phyloP scores from a whole-genome alignment of 108 stramenopile genomes.

The Cyclotella cryptica region DNA sequence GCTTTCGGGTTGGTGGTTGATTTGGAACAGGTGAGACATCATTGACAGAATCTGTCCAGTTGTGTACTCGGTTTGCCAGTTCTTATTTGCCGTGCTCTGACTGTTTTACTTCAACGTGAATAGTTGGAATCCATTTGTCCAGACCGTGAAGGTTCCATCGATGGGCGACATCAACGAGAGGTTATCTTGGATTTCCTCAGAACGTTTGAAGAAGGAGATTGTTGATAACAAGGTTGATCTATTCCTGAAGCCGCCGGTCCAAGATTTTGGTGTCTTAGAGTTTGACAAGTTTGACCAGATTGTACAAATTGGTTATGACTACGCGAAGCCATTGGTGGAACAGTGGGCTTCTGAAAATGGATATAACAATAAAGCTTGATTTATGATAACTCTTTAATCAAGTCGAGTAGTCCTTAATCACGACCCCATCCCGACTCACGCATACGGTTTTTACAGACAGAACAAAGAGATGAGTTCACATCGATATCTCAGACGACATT shows the following conservation, averaged over 20 bases:
- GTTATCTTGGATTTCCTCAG: constrained; percentile 62
- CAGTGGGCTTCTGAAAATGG: constrained; percentile 49
- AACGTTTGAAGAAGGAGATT: constrained; percentile 40
- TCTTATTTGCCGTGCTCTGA: neutral
- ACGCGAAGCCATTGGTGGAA: constrained; percentile 59
- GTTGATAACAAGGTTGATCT: constrained; percentile 44
- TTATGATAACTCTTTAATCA: neutral
- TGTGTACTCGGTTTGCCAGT: neutral
- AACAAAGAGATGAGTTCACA: neutral
- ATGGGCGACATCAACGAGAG: constrained; percentile 62
- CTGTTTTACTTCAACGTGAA: constrained; percentile 17
- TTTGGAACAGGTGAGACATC: constrained; percentile 42
- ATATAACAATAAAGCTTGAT: neutral
- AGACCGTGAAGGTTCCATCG: constrained; percentile 59
- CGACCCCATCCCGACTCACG: neutral
- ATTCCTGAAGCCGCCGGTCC: constrained; percentile 55
- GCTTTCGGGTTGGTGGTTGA: constrained; percentile 61
- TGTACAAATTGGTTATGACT: constrained; percentile 61
- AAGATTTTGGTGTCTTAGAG: constrained; percentile 55
- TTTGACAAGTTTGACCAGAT: constrained; percentile 65
- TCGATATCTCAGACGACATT: neutral
- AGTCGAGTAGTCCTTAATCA: constrained; percentile 2
- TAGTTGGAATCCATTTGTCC: constrained; percentile 61
- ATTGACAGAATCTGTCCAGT: too few species aligned
- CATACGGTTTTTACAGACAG: neutral